Percentiles rank a stretch among this genome's conserved stretches.
Conservation (phyloP, 148 eudicot species). For the Oxyria digyna region DNA sequence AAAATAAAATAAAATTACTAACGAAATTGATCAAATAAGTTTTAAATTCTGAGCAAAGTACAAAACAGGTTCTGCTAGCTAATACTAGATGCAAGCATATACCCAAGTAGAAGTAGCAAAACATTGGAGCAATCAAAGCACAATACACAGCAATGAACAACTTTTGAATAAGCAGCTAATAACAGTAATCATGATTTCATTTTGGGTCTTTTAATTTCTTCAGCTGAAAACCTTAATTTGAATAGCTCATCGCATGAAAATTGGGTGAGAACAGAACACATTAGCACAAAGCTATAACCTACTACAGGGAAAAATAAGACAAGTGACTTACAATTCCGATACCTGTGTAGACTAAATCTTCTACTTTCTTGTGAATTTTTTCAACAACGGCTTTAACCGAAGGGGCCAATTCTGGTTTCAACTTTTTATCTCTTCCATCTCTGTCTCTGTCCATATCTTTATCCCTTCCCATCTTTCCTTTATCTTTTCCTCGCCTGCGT, state of each 20-base stretch:
- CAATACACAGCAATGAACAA: background rate
- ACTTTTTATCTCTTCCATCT: constrained; percentile 25
- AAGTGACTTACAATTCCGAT: constrained; percentile 8
- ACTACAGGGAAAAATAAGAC: constrained; percentile 1
- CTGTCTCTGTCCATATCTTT: constrained; percentile 25
- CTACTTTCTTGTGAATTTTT: background rate
- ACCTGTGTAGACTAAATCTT: constrained; percentile 7
- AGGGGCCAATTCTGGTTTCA: background rate
- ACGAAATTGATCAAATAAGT: background rate
- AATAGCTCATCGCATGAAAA: background rate
- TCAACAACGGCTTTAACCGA: background rate
- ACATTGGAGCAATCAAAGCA: background rate
- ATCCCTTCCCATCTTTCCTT: constrained; percentile 29
- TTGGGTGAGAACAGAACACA: background rate
- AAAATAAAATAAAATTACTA: background rate
- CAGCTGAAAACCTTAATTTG: background rate
- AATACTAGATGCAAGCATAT: background rate
- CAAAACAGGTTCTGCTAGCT: background rate
- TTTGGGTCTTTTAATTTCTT: background rate
- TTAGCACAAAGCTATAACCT: background rate
- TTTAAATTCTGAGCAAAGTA: background rate
- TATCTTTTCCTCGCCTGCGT: constrained; percentile 33
- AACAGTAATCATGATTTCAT: background rate
- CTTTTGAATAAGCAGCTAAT: background rate
- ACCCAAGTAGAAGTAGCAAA: background rate